Evolutionary conservation across 2,329 filamentous ascomycete species (phyloP), one percentile per base, ranked within the genome.

Genomic region (Incumbomyces lentus): DNA sequence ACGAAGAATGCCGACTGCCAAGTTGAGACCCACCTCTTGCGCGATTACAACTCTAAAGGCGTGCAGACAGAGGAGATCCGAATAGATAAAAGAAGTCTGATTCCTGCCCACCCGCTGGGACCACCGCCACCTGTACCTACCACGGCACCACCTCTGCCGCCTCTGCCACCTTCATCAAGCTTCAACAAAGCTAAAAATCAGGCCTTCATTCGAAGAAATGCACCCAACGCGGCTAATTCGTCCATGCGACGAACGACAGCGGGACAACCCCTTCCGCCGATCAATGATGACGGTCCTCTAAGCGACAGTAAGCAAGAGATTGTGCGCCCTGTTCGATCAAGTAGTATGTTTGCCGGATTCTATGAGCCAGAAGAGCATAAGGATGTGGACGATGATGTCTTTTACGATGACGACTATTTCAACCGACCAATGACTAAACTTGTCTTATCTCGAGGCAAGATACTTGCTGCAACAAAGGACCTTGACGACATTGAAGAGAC

Each of bases 61-160:
- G 74, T 89, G 48, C 92, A 98, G 68, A 98, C 92, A 0, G 89
- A 96, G 56, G 85, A 86, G 49, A 95, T 96, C 48, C 78, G 86
- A 46, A 78, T 93, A 5, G 89, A 94, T 60, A 78, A 79, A 66
- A 78, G 88, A 50, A 69, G 86, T 37, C 78, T 83, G 50, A 81
- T 80, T 54, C 71, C 95, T 19, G 86, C 87, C 12, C 70, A 79
- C 1, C 42, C 42, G 7, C 84, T 92, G 59, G 73, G 95, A 30
- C 79, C 88, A 47, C 87, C 88, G 1, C 90, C 86, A 1, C 73
- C 81, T 14, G 84, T 94, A 50, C 42, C 42, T 16, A 29, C 41
- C 6, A 38, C 36, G 30, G 6, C 17, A 17, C 42, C 42, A 19
- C 33, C 42, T 17, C 16, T n/a, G 11, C 68, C 68, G n/a, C 22